Evolutionary conservation across 495 filamentous ascomycete genomes (phyloP), one percentile per base, ranked within the genome.

Genomic region (Hyaloscypha variabilis): DNA sequence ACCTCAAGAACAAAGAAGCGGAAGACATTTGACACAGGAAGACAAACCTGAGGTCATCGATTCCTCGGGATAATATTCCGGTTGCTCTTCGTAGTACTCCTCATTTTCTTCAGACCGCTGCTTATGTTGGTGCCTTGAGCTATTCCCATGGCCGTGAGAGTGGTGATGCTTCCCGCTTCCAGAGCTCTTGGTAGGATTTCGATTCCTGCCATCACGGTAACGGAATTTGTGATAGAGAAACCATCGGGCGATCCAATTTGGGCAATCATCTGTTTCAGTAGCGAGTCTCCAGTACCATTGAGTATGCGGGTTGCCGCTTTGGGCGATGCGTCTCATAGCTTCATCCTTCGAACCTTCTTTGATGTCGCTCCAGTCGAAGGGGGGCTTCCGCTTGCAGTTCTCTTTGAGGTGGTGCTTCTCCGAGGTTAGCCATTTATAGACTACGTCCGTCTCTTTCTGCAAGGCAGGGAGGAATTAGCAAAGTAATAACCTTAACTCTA

Each of bases 201-300:
- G 57, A 72, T 87, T 87, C 21, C 84, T 73, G 28, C 79, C 81
- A 74, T 87, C 84, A 34, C 84, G 76, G 17, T 83, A 85, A 21
- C 84, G 82, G 72, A 85, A 87, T 23, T 85, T 82, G 65, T 83
- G 83, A 60, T 87, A 87, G 52, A 87, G 67, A 73, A 85, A 79
- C 84, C 84, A 87, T 17, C 77, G 76, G 8, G 83, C 79, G 8
- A 87, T 81, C 84, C 84, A 87, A 64, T 87, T 87, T 8, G 81
- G 81, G 11, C 79, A 82, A 57, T 77, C 78, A 25, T 67, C 70
- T 0, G 77, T 53, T 10, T 57, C 24, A 5, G 6, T 56, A 1
- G 63, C 71, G 2, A 73, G 65, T 13, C 58, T 61, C 71, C 71
- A 73, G 52, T 71, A 73, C 25, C 58, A 66, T 21, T 11, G 49